These are phyloP conservation scores for Papiliotrema nemorosa DNA, from an alignment of 1,284 basidiomycete species.

Conservation along the genomic window DNA sequence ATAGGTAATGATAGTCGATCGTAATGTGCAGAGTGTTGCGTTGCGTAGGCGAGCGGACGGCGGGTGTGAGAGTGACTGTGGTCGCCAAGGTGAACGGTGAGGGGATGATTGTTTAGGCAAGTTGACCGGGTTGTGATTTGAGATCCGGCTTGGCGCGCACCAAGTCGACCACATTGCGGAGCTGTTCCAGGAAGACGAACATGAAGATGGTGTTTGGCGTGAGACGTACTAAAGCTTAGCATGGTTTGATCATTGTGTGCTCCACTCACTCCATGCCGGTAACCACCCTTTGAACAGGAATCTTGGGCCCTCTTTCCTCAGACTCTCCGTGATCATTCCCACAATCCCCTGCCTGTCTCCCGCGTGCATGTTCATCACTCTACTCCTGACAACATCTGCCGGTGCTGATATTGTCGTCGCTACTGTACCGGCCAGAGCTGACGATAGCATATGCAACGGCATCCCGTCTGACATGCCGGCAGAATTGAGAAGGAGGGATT, in stretches of 20 bases:
- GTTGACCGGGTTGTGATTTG: not conserved
- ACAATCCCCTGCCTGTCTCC: constrained; percentile 5
- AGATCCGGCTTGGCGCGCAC: not conserved
- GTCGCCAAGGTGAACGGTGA: not conserved
- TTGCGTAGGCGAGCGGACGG: too few species aligned
- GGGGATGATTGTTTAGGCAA: not conserved
- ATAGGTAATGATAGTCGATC: not conserved
- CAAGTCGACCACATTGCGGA: constrained; percentile 14
- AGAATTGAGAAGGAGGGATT: constrained; percentile 48
- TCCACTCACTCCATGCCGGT: constrained; percentile 20
- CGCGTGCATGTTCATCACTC: constrained; percentile 15
- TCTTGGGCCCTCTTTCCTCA: constrained; percentile 13
- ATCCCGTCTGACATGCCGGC: constrained; percentile 51
- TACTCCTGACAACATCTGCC: constrained; percentile 25
- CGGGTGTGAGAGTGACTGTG: too few species aligned
- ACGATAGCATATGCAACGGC: constrained; percentile 22
- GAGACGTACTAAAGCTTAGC: constrained; percentile 11
- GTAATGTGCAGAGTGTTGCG: too few species aligned
- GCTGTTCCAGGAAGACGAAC: constrained; percentile 24
- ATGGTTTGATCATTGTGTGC: too few species aligned
- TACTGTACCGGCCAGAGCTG: constrained; percentile 23
- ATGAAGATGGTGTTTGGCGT: constrained; percentile 21
- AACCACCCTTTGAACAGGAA: constrained; percentile 24
- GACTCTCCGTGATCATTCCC: constrained; percentile 10
- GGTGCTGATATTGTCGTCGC: constrained; percentile 24